Evolutionary conservation across 805 yeast genomes (phyloP).

Genomic region (Wickerhamomyces bovis): DNA sequence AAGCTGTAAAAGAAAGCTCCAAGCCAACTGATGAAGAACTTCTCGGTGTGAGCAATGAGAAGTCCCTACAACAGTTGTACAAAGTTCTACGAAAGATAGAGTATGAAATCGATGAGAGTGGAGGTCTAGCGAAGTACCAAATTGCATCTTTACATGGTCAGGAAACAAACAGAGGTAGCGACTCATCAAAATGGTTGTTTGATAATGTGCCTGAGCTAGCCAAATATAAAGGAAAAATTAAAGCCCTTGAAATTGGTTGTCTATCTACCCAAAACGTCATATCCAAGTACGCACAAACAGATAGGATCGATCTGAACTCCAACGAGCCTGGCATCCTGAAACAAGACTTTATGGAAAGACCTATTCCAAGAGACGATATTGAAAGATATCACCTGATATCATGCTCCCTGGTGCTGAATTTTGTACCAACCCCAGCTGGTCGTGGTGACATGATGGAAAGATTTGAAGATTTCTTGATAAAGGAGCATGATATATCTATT

Average conservation of each 20-base stretch:
- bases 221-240: slow-evolving; percentile 9
- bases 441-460: slow-evolving; percentile 76
- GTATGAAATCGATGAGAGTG: slow-evolving; percentile 54
- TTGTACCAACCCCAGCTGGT: slow-evolving; percentile 64
- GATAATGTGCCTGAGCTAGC: slow-evolving; percentile 52
- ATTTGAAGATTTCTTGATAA: slow-evolving; percentile 48
- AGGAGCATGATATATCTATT: slow-evolving; percentile 20
- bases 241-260: slow-evolving; percentile 81
- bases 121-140: slow-evolving; percentile 79
- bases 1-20: slow-evolving; percentile 1
- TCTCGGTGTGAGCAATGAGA: slow-evolving; percentile 9
- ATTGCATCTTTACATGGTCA: slow-evolving; percentile 86
- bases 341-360: slow-evolving; percentile 83
- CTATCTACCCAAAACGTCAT: slow-evolving; percentile 63
- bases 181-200: slow-evolving; percentile 76
- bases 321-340: slow-evolving; percentile 65
- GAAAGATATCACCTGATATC: slow-evolving; percentile 64
- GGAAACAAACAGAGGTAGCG: slow-evolving; percentile 74
- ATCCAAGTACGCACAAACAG: slow-evolving; percentile 31
- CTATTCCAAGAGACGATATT: slow-evolving; percentile 39
- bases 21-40: slow-evolving; percentile 17
- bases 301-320: slow-evolving; percentile 75
- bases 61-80: slow-evolving; percentile 18
- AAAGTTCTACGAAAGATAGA: slow-evolving; percentile 47
- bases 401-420: slow-evolving; percentile 82